Evolutionary conservation across 768 basidiomycete species (phyloP).

Genomic region (Suillus subalutaceus): DNA sequence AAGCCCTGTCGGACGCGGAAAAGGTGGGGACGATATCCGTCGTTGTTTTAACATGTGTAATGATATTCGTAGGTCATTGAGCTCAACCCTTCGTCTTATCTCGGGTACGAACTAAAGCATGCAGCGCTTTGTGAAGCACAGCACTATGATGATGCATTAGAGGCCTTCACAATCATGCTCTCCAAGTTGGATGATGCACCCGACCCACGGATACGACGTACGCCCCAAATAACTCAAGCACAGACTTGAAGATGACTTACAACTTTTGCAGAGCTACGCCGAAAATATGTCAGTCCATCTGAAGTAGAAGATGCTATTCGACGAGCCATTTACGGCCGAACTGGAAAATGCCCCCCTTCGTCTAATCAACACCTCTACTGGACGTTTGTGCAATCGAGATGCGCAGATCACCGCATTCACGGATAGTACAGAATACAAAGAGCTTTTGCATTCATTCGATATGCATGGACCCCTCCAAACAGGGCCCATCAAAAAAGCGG

Average conservation of each 20-base stretch:
- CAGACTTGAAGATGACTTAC: background rate
- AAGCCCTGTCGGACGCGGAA: background rate
- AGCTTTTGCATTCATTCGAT: background rate
- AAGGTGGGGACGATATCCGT: background rate
- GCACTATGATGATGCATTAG: background rate
- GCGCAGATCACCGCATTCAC: background rate
- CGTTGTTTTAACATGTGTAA: background rate
- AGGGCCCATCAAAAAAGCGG: background rate
- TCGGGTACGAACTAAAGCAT: background rate
- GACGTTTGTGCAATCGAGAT: background rate
- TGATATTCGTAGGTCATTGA: background rate
- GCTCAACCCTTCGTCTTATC: background rate
- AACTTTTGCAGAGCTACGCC: background rate
- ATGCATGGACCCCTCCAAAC: background rate
- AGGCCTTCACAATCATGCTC: background rate
- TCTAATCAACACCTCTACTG: background rate
- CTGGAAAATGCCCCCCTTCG: background rate
- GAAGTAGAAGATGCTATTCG: background rate
- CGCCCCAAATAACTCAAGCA: background rate
- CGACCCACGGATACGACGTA: background rate
- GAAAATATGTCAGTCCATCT: background rate
- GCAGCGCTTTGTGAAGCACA: background rate
- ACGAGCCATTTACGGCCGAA: background rate
- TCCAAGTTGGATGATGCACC: background rate
- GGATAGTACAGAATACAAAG: background rate